Conservation (phyloP, 164 flowering plant species). For the Macadamia tetraphylla region DNA sequence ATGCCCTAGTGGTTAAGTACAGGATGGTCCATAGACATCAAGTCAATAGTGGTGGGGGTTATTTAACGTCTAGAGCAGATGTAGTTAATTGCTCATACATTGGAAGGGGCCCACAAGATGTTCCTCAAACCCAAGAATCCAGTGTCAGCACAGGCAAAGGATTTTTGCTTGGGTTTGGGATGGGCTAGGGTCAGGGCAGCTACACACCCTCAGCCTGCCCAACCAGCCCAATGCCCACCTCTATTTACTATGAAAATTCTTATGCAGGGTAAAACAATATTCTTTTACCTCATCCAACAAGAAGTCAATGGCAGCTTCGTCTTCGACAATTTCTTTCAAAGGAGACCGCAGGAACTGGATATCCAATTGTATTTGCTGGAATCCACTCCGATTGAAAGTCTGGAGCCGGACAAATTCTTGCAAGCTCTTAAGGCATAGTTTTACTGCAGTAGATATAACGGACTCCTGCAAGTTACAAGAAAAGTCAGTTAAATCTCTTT, state of each 20-base stretch:
- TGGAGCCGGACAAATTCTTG: constrained; percentile 92
- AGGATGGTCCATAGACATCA: no score
- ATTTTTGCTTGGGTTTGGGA: no score
- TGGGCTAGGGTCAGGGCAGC: no score
- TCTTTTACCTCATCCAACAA: constrained; percentile 81
- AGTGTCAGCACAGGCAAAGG: no score
- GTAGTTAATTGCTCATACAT: no score
- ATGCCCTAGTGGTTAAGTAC: no score
- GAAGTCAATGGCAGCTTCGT: constrained; percentile 88
- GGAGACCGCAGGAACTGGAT: constrained; percentile 74
- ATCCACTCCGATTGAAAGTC: constrained; percentile 93
- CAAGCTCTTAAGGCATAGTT: constrained; percentile 87
- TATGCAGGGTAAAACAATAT: not conserved
- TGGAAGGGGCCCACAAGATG: no score
- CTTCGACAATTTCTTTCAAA: constrained; percentile 67
- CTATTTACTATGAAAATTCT: not conserved
- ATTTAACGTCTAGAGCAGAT: no score
- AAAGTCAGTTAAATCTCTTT: constrained; percentile 5
- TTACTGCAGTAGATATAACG: constrained; percentile 60
- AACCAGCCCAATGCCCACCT: no score
- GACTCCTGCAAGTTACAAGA: constrained; percentile 60
- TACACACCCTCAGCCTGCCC: no score
- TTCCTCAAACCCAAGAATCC: no score
- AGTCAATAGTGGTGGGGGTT: no score
- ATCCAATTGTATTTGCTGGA: constrained; percentile 97